Percentiles rank a stretch among this genome's conserved stretches.
Evolutionary conservation across 1,284 basidiomycete species (phyloP).

Genomic region (Xerocomus amazonicus): DNA sequence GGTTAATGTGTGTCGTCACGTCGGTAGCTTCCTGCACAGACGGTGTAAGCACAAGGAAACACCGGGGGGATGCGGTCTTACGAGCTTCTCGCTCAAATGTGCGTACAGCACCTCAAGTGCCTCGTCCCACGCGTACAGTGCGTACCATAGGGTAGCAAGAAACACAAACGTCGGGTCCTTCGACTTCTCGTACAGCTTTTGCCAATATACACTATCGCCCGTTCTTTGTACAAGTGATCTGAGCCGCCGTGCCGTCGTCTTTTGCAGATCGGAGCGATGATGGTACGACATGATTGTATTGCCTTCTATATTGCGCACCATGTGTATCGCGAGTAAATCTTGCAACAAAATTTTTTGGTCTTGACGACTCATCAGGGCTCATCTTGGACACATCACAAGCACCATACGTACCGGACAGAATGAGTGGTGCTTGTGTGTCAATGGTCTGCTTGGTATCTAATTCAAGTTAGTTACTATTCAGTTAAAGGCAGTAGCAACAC

Average conservation of each 20-base stretch:
- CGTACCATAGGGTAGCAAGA: constrained; percentile 53
- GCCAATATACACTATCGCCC: constrained; percentile 50
- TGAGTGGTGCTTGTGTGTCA: constrained; percentile 49
- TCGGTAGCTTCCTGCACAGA: constrained; percentile 41
- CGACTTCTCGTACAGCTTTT: constrained; percentile 44
- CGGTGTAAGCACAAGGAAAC: background rate
- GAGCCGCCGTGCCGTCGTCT: constrained; percentile 35
- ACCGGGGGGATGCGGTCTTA: constrained; percentile 20
- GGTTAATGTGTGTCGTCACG: constrained; percentile 30
- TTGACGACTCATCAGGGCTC: constrained; percentile 7
- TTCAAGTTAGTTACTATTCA: background rate
- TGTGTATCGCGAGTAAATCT: constrained; percentile 41
- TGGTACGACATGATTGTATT: constrained; percentile 44
- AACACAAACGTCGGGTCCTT: constrained; percentile 52
- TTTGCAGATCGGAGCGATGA: constrained; percentile 29
- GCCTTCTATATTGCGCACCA: constrained; percentile 34
- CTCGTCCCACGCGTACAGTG: constrained; percentile 57
- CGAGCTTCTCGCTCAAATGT: constrained; percentile 43
- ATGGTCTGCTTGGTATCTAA: constrained; percentile 38
- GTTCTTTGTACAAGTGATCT: constrained; percentile 36
- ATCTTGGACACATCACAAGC: background rate
- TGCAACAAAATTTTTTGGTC: constrained; percentile 28
- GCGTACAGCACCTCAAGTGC: constrained; percentile 47
- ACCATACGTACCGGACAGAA: constrained; percentile 26
- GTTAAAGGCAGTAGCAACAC: background rate